Conservation (phyloP, 768 basidiomycete species). For the Leccinum uliginosum region DNA sequence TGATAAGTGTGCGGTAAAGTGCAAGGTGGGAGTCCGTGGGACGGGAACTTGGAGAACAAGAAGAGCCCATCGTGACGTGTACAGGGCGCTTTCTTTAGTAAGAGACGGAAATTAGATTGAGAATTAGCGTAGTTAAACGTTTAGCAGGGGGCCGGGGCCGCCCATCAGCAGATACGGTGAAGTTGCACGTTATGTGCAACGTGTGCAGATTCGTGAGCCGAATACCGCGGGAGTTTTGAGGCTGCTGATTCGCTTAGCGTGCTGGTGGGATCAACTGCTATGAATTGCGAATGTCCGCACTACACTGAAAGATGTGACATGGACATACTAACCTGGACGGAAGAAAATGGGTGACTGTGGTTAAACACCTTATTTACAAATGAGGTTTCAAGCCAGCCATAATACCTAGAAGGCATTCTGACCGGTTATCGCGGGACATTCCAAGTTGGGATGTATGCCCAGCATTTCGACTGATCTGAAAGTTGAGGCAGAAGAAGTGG, state of each 20-base stretch:
- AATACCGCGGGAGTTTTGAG: not conserved
- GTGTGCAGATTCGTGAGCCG: not conserved
- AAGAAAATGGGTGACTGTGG: constrained; percentile 4
- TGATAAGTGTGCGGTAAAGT: not conserved
- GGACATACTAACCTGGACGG: not conserved
- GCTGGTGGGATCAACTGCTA: constrained; percentile 1
- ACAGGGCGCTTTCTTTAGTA: constrained; percentile 14
- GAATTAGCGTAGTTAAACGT: constrained; percentile 32
- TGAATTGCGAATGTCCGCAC: not conserved
- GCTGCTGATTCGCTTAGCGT: not conserved
- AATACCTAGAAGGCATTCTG: not conserved
- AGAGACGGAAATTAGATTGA: constrained; percentile 22
- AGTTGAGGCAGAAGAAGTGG: constrained; percentile 17
- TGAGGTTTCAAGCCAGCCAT: not conserved
- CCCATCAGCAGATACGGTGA: not conserved
- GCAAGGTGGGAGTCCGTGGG: constrained; percentile 1
- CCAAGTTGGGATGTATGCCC: not conserved
- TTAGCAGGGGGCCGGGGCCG: constrained; percentile 15
- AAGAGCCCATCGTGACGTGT: constrained; percentile 20
- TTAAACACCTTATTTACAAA: constrained; percentile 11
- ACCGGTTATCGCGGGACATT: constrained; percentile 24
- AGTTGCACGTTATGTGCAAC: not conserved
- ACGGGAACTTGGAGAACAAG: constrained; percentile 1
- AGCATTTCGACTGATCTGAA: constrained; percentile 21
- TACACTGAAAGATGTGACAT: not conserved